Percentiles rank a stretch among this genome's conserved stretches.
phyloP scores from a whole-genome alignment of 257 asterid species.

The Ballota nigra region DNA sequence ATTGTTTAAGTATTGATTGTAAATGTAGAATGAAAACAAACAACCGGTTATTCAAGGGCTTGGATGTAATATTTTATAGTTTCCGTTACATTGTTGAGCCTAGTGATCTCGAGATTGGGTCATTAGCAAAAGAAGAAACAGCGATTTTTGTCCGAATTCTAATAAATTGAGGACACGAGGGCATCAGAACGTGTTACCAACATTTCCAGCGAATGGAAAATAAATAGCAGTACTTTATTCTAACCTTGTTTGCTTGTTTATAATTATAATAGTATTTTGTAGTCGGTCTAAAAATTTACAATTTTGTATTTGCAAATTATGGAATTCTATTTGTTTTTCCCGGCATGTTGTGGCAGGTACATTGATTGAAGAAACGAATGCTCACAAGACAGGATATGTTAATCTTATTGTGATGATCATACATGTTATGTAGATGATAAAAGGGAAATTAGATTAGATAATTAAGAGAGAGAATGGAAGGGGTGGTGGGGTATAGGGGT shows the following conservation, averaged over 20 bases:
- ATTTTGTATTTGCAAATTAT: not conserved
- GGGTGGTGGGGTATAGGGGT: conserved; percentile 19
- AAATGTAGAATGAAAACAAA: too few relatives aligned
- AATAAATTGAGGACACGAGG: not conserved
- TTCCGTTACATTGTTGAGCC: too few relatives aligned
- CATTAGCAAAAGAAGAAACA: not conserved
- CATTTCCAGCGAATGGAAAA: not conserved
- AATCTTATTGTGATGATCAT: not conserved
- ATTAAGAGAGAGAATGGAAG: not conserved
- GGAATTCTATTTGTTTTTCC: too few relatives aligned
- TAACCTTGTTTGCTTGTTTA: not conserved
- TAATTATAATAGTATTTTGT: too few relatives aligned
- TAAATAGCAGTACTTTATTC: not conserved
- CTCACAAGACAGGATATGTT: too few relatives aligned
- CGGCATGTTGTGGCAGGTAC: not conserved
- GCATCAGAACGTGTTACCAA: not conserved
- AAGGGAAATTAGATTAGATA: not conserved
- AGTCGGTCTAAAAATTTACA: not conserved
- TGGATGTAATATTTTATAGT: too few relatives aligned
- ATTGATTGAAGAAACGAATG: not conserved
- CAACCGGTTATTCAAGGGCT: too few relatives aligned
- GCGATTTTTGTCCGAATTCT: not conserved
- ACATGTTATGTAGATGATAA: not conserved
- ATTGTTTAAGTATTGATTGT: too few relatives aligned
- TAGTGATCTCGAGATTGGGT: not conserved